phyloP scores from a whole-genome alignment of 1,284 basidiomycete genomes.

The Heterobasidion parviporum region DNA sequence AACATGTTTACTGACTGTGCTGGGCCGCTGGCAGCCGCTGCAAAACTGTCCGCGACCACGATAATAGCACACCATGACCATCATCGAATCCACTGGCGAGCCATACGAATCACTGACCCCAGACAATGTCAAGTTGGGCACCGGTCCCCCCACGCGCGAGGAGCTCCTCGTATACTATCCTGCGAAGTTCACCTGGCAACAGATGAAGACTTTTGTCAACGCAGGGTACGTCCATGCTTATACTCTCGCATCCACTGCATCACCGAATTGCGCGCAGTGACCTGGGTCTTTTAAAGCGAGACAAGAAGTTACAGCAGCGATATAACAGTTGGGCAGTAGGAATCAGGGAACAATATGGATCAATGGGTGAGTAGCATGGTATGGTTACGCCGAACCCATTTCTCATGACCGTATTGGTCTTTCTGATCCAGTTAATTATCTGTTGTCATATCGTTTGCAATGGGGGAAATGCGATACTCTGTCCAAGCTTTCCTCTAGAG shows the following conservation, averaged over 20 bases:
- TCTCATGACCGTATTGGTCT: not conserved
- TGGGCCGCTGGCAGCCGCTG: no score
- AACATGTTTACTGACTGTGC: no score
- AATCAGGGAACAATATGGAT: constrained; percentile 53
- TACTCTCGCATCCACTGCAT: not conserved
- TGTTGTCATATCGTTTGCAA: constrained; percentile 54
- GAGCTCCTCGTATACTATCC: constrained; percentile 64
- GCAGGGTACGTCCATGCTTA: constrained; percentile 43
- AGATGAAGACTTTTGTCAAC: constrained; percentile 69
- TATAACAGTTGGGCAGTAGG: constrained; percentile 54
- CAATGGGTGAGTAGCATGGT: constrained; percentile 36
- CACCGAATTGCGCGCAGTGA: constrained; percentile 38
- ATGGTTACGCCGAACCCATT: not conserved
- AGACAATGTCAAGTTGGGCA: constrained; percentile 31
- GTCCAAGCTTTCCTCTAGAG: constrained; percentile 27
- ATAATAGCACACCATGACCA: not conserved
- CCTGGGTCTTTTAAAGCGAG: constrained; percentile 69
- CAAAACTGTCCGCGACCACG: no score
- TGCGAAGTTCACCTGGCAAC: constrained; percentile 64
- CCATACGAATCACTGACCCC: not conserved
- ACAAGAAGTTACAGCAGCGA: constrained; percentile 54
- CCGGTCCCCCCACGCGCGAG: constrained; percentile 56
- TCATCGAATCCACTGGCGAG: not conserved
- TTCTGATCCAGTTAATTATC: constrained; percentile 48
- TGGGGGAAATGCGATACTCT: constrained; percentile 65